These are phyloP conservation scores for Passalora sequoiae DNA, from an alignment of 2,329 filamentous ascomycete species.

Conservation along the genomic window DNA sequence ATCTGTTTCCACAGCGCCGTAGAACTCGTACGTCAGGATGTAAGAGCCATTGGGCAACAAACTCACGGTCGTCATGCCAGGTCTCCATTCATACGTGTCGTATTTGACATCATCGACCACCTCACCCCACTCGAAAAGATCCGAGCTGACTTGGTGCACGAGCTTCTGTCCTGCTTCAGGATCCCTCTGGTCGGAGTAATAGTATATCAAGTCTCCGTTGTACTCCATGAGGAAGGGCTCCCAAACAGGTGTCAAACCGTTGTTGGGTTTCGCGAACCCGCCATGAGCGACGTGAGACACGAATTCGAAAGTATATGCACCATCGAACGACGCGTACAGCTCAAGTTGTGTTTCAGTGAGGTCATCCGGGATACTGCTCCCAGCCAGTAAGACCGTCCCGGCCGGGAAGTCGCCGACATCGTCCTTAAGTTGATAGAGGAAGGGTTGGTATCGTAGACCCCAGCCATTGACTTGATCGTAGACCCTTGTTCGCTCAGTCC, in stretches of 20 bases:
- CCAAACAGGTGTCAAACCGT: constrained; percentile 50
- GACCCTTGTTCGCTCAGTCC: constrained; percentile 59
- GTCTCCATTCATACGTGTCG: constrained; percentile 57
- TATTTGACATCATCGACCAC: constrained; percentile 60
- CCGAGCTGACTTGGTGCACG: constrained; percentile 56
- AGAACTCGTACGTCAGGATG: constrained; percentile 62
- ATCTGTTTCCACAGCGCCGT: constrained; percentile 41
- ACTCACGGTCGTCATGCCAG: constrained; percentile 61
- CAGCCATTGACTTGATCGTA: constrained; percentile 59
- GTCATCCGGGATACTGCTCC: constrained; percentile 55
- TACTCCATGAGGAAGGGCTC: constrained; percentile 61
- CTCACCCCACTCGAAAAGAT: constrained; percentile 56
- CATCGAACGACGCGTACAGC: constrained; percentile 60
- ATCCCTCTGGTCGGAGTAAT: constrained; percentile 68
- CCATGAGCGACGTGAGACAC: constrained; percentile 61
- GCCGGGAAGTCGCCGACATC: constrained; percentile 53
- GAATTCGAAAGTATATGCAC: constrained; percentile 60
- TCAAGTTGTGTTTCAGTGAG: constrained; percentile 63
- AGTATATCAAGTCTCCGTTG: constrained; percentile 56
- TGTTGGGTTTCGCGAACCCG: constrained; percentile 45
- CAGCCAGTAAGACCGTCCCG: constrained; percentile 60
- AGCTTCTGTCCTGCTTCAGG: constrained; percentile 63
- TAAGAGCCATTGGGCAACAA: constrained; percentile 56
- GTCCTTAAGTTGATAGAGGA: constrained; percentile 59
- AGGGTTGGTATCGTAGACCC: constrained; percentile 65